phyloP scores from a whole-genome alignment of 2,329 filamentous ascomycete species.

The Curvularia sp. region DNA sequence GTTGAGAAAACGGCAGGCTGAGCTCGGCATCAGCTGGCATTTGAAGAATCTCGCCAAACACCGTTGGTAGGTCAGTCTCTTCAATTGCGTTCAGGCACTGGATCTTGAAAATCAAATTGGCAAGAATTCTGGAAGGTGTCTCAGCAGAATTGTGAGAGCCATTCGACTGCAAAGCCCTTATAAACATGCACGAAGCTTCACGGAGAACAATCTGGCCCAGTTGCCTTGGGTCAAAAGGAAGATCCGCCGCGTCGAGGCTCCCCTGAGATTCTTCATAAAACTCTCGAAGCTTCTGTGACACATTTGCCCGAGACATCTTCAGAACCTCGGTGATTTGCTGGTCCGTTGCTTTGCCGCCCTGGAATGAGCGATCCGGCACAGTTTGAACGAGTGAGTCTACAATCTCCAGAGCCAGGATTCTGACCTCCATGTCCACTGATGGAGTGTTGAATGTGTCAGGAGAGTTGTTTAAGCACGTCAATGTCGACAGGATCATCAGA shows the following conservation, averaged over 20 bases:
- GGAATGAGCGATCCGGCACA: slow-evolving; percentile 47
- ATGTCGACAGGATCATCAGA: slow-evolving; percentile 70
- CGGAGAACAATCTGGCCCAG: slow-evolving; percentile 41
- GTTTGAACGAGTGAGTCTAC: slow-evolving; percentile 47
- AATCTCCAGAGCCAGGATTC: slow-evolving; percentile 45
- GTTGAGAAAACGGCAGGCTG: slow-evolving; percentile 34
- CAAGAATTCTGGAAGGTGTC: slow-evolving; percentile 43
- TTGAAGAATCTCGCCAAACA: slow-evolving; percentile 36
- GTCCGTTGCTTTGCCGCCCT: slow-evolving; percentile 15
- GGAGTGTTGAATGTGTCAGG: slow-evolving; percentile 29
- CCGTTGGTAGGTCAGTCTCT: slow-evolving; percentile 32
- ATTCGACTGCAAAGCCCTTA: slow-evolving; percentile 28
- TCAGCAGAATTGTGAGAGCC: slow-evolving; percentile 29
- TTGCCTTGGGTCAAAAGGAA: slow-evolving; percentile 35
- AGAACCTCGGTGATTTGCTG: slow-evolving; percentile 13
- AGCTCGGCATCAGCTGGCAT: background rate
- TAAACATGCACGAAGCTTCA: slow-evolving; percentile 40
- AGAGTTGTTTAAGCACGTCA: slow-evolving; percentile 54
- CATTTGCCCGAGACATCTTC: slow-evolving; percentile 16
- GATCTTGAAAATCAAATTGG: slow-evolving; percentile 43
- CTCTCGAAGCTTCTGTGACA: slow-evolving; percentile 30
- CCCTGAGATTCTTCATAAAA: slow-evolving; percentile 50
- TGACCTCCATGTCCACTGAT: slow-evolving; percentile 24
- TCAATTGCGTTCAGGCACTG: slow-evolving; percentile 35
- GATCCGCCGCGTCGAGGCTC: slow-evolving; percentile 41